Base-by-base conservation (phyloP, 345 rosid species). In the Citrus cavaleriei region DNA sequence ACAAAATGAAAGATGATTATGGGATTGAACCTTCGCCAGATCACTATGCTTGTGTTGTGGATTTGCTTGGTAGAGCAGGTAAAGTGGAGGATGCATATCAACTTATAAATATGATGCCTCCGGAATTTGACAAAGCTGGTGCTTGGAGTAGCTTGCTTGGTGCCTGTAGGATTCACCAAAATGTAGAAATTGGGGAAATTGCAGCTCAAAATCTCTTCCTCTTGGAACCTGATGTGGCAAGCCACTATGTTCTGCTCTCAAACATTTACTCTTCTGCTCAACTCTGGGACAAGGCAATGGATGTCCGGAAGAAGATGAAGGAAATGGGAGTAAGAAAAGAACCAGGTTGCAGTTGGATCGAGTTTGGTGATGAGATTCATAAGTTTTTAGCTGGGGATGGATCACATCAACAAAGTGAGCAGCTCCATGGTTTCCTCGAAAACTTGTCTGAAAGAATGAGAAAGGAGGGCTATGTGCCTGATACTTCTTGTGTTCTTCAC, bases 141-240 rank as follows among this genome's bases (percentile, higher is more conserved):
- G 92, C 97, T 14, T 93, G 95, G 98, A 92, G 99, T 86, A 90
- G 97, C 80, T 85, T 95, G 90, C 92, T 95, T 10, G 99, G 97
- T 55, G 94, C 95, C 57, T 90, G 93, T 78, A 81, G 93, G 62
- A 81, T 87, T 65, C 91, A 93, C 84, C 87, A 84, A 51, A 90
- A 93, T 61, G 84, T 92, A 54, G 90, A 92, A 84, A 86, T 93
- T 27, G 97, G 96, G 77, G 98, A 95, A 88, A 84, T 87, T 5
- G 90, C 88, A 38, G 98, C 95, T 49, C 77, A 35, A 62, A 89
- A 90, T 81, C 93, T 95, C 80, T 76, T 95, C 51, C 79, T 42
- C 22, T 76, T 91, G 76, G 93, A 95, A 81, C 99, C 99, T 7
- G 76, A 86, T 62, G 95, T 91, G 64, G 94, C 95, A 22, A 95